phyloP scores from a whole-genome alignment of 2,329 filamentous ascomycete species.

The Trichoderma citrinoviride region DNA sequence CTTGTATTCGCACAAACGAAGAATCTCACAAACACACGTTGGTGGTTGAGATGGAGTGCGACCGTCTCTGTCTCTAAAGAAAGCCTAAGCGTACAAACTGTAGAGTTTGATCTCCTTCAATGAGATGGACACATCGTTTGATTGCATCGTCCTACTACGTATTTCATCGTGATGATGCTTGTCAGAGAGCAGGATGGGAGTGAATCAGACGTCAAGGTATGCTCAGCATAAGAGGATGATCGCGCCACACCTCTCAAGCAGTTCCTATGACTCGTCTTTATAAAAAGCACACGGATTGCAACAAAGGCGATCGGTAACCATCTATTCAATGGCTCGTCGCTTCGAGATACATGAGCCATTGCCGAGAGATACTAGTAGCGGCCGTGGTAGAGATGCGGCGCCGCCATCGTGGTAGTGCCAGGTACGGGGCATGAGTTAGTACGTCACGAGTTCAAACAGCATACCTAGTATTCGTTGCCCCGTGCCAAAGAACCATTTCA shows the following conservation, averaged over 20 bases:
- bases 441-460: background rate
- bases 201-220: too few species aligned
- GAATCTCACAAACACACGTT: too few species aligned
- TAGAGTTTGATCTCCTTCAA: too few species aligned
- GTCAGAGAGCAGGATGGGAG: too few species aligned
- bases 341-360: background rate
- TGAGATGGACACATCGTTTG: too few species aligned
- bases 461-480: background rate
- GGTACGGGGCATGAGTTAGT: background rate
- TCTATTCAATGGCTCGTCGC: background rate
- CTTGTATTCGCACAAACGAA: too few species aligned
- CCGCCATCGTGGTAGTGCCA: background rate
- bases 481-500: background rate
- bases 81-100: too few species aligned
- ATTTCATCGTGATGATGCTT: too few species aligned
- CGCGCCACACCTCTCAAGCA: background rate
- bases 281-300: background rate
- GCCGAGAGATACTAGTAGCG: slow-evolving; percentile 4
- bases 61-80: too few species aligned
- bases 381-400: background rate
- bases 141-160: too few species aligned
- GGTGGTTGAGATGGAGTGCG: too few species aligned
- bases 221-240: too few species aligned
- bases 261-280: background rate
- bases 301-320: background rate